A percentile compares a stretch with the other conserved stretches of the same genome.
Conservation (phyloP, 1,284 basidiomycete species). For the Pisolithus thermaeus region DNA sequence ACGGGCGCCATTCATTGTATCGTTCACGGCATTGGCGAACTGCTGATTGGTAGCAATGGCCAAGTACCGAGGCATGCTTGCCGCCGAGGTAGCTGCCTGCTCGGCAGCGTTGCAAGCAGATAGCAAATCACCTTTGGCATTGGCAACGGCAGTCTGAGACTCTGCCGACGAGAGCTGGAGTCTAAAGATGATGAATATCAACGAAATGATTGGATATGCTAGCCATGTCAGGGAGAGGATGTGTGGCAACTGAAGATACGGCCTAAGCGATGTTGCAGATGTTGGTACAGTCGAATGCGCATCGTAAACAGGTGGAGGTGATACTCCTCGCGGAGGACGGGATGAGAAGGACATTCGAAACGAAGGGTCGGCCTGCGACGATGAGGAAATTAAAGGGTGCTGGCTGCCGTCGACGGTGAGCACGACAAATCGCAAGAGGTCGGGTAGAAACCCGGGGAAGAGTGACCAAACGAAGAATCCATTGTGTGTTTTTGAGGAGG, state of each 20-base stretch:
- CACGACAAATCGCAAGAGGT: constrained; percentile 17
- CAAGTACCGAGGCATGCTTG: constrained; percentile 83
- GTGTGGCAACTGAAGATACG: constrained; percentile 79
- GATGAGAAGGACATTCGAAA: constrained; percentile 29
- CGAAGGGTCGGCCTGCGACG: constrained; percentile 46
- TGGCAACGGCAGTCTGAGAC: constrained; percentile 60
- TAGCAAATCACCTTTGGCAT: constrained; percentile 68
- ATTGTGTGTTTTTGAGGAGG: constrained; percentile 24
- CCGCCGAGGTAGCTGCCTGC: constrained; percentile 72
- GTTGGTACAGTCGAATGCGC: constrained; percentile 32
- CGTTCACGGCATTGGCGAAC: constrained; percentile 73
- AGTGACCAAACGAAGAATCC: constrained; percentile 2
- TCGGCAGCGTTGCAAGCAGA: constrained; percentile 82
- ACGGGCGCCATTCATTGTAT: constrained; percentile 71
- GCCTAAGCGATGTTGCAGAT: constrained; percentile 53
- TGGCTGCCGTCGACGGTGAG: constrained; percentile 24
- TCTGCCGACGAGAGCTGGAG: constrained; percentile 69
- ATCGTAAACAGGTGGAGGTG: constrained; percentile 52
- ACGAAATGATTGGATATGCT: constrained; percentile 78
- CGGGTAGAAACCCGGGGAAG: constrained; percentile 11
- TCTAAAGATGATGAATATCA: constrained; percentile 82
- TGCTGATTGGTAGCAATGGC: constrained; percentile 80
- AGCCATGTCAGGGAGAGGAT: constrained; percentile 82
- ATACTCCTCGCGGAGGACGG: constrained; percentile 32
- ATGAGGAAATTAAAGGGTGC: constrained; percentile 12